Base-by-base conservation (phyloP, 2,329 filamentous ascomycete genomes). In the Hymenoscyphus albidus region DNA sequence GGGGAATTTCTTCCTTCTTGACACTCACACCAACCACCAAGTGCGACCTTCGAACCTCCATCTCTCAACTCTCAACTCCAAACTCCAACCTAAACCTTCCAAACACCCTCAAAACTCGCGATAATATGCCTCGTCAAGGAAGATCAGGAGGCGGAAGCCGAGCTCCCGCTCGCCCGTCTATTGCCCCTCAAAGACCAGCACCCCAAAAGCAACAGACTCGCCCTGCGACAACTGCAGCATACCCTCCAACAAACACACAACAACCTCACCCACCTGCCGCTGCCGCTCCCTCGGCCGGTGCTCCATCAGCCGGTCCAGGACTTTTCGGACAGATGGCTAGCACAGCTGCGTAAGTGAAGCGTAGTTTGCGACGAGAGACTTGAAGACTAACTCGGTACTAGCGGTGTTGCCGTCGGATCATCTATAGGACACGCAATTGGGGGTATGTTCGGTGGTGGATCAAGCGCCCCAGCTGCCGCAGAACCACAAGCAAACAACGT, bases 261-360 rank as follows among this genome's bases (percentile, higher is more conserved):
- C 79, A 82, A 59, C 78, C 81, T 63, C 84, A 85, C 63, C 78
- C 82, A 62, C 77, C 78, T 64, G 75, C 77, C 59, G 67, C 70
- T 58, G 65, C 69, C 61, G 80, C 76, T 59, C n/a, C n/a, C n/a
- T n/a, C n/a, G n/a, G n/a, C n/a, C n/a, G 65, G 68, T 62, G 79
- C 76, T 68, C 74, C 76, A 39, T 65, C 67, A 61, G 65, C 89
- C 70, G 91, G 93, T 35, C 88, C 92, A 5, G 94, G 95, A 69
- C 84, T 99, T 12, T 92, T 99, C 72, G 94, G 92, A 65, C 92
- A 98, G 84, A 97, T 99, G 91, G 95, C 95, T 71, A 93, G 89
- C 76, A 99, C 95, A 64, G 95, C 95, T 78, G 95, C 95, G 94
- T 98, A 89, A 82, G 93, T 58, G 44, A 51, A 22, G 12, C 18